Percentiles rank a stretch among this genome's conserved stretches.
Conservation (phyloP, 257 asterid species). For the Anisodus acutangulus region DNA sequence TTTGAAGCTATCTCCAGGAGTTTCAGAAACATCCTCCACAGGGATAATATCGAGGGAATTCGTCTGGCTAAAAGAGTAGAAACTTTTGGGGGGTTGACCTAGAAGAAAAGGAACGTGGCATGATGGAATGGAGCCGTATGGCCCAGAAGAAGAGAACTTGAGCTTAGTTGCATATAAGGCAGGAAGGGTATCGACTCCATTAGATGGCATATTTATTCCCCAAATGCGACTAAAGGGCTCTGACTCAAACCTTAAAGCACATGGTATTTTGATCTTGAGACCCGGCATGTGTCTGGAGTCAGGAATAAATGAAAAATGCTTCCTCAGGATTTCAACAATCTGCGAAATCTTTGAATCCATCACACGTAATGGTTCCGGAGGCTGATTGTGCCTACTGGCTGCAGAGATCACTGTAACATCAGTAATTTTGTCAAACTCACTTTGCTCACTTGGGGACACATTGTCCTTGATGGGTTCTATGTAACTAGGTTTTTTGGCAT, state of each 20-base stretch:
- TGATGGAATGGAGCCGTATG: constrained; percentile 72
- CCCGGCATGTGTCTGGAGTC: constrained; percentile 83
- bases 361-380: constrained; percentile 73
- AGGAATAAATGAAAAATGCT: constrained; percentile 79
- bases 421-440: constrained; percentile 48
- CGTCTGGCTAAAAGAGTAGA: constrained; percentile 43
- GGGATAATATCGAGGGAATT: constrained; percentile 75
- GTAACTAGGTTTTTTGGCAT: constrained; percentile 52
- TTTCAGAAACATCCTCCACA: constrained; percentile 57
- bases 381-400: constrained; percentile 48
- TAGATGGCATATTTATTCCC: constrained; percentile 42
- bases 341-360: constrained; percentile 87
- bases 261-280: constrained; percentile 68
- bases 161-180: constrained; percentile 84
- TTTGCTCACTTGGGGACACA: constrained; percentile 52
- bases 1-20: constrained; percentile 50
- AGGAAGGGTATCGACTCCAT: constrained; percentile 66
- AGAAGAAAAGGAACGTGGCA: constrained; percentile 80
- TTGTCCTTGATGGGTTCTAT: constrained; percentile 63
- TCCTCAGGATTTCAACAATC: constrained; percentile 65
- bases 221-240: constrained; percentile 55
- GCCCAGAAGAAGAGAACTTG: constrained; percentile 75
- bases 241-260: constrained; percentile 72
- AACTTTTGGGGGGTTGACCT: constrained; percentile 57
- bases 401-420: constrained; percentile 45